Evolutionary conservation across 768 basidiomycete genomes (phyloP), one percentile per base, ranked within the genome.

Genomic region (Obba rivulosa): DNA sequence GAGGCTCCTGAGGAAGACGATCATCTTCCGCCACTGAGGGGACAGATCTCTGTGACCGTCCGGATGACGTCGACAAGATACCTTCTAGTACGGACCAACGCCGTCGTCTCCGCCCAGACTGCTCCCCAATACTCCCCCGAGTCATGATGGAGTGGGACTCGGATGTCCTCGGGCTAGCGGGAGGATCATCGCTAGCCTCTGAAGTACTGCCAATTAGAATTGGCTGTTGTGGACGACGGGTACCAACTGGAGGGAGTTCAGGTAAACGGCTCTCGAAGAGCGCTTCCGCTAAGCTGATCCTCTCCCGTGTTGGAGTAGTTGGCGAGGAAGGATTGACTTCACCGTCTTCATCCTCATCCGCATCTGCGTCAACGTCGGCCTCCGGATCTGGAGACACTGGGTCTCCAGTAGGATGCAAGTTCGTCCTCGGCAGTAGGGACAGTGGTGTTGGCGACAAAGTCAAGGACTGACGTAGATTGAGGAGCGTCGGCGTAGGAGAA

Each of bases 231-330:
- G 80, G 72, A 43, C 67, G 81, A 45, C 69, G 69, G 9, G 83
- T 76, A 16, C 89, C 89, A 31, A 72, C 69, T 16, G 88, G 88
- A 14, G 89, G 86, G 13, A 87, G 60, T 31, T 83, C 75, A 7
- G 89, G 88, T 25, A 87, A 64, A 34, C 89, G 81, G 55, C 88
- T 90, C 69, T 92, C 89, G 45, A 86, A 59, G 17, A 92, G 68
- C 9, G 83, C 83, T 54, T 92, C 80, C 0, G 76, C 81, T 36
- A 92, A 75, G 22, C 80, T 83, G 34, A 92, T 83, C 22, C 75
- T 73, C 28, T 87, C 85, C 46, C 80, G 63, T 35, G 59, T 64
- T 0, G 66, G 61, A 13, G 60, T 62, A 7, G 60, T 57, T 13
- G 58, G 58, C 0, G 69, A 67, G 46, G 66, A 63, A 11, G 62